Evolutionary conservation across 2,329 filamentous ascomycete species (phyloP).

Genomic region (Cladosporium sp.): DNA sequence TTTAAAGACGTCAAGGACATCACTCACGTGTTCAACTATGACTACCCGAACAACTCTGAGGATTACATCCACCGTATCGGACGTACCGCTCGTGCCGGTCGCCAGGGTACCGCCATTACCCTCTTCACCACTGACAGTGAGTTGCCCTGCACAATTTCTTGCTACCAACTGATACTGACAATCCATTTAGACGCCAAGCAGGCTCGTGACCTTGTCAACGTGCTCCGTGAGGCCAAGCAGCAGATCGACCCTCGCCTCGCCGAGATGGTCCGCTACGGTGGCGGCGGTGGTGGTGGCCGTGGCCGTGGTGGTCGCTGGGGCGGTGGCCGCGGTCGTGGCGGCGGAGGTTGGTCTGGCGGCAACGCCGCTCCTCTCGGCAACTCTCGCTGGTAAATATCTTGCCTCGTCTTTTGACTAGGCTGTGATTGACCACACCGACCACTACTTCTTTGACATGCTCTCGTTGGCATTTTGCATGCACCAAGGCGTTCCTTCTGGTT

Average conservation of each 20-base stretch:
- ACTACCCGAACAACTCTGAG: conserved; percentile 90
- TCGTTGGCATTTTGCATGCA: conserved; percentile 2
- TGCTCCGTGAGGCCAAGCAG: conserved; percentile 95
- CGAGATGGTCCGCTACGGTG: conserved; percentile 92
- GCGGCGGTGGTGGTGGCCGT: conserved; percentile 68
- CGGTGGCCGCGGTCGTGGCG: conserved; percentile 46
- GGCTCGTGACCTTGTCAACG: conserved; percentile 90
- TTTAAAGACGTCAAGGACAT: conserved; percentile 99
- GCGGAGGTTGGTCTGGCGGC: conserved; percentile 47
- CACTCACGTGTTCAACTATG: conserved; percentile 99
- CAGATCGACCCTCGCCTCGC: conserved; percentile 91
- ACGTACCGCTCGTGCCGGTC: conserved; percentile 68
- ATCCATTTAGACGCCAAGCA: conserved; percentile 43
- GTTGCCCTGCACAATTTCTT: conserved; percentile 38
- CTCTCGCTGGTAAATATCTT: conserved; percentile 47
- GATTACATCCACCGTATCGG: conserved; percentile 65
- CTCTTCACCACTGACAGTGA: conserved; percentile 99
- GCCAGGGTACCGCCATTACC: conserved; percentile 92
- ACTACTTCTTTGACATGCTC: background rate
- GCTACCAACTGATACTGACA: conserved; percentile 29
- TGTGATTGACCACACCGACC: background rate
- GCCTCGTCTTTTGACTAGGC: background rate
- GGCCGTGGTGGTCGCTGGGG: conserved; percentile 53
- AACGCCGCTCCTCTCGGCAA: conserved; percentile 54
- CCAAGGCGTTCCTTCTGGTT: conserved; percentile 5